phyloP scores from a whole-genome alignment of 2,329 filamentous ascomycete species.

The Chlorencoelia australis region DNA sequence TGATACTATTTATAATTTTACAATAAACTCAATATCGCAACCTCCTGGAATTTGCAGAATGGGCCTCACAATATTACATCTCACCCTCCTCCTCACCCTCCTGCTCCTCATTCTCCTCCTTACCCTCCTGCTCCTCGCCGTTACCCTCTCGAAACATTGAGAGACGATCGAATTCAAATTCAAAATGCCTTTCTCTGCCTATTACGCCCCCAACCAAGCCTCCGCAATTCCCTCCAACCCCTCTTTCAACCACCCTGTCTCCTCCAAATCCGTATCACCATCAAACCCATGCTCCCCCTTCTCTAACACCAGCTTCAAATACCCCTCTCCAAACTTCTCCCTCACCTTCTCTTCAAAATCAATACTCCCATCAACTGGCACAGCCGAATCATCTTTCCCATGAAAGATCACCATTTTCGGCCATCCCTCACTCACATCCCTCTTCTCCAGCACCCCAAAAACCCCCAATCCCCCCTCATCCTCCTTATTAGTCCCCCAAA shows the following conservation, averaged over 20 bases:
- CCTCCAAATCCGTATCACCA: constrained; percentile 7
- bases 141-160: no score
- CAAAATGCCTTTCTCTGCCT: no score
- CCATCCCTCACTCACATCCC: background rate
- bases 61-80: no score
- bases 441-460: constrained; percentile 4
- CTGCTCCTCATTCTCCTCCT: no score
- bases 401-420: constrained; percentile 10
- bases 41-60: no score
- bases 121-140: no score
- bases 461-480: constrained; percentile 2
- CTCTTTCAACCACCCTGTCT: constrained; percentile 14
- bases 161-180: no score
- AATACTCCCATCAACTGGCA: constrained; percentile 10
- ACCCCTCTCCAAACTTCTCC: constrained; percentile 11
- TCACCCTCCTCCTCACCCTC: no score
- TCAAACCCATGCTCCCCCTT: constrained; percentile 15
- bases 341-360: constrained; percentile 12
- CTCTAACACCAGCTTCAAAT: constrained; percentile 7
- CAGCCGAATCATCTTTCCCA: constrained; percentile 10
- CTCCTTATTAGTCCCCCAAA: no score
- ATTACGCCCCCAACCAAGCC: no score
- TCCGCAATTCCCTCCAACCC: constrained; percentile 10
- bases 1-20: no score
- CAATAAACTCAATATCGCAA: no score